Base-by-base conservation (phyloP, 2,329 filamentous ascomycete species). In the Amesomyces nigricolor region DNA sequence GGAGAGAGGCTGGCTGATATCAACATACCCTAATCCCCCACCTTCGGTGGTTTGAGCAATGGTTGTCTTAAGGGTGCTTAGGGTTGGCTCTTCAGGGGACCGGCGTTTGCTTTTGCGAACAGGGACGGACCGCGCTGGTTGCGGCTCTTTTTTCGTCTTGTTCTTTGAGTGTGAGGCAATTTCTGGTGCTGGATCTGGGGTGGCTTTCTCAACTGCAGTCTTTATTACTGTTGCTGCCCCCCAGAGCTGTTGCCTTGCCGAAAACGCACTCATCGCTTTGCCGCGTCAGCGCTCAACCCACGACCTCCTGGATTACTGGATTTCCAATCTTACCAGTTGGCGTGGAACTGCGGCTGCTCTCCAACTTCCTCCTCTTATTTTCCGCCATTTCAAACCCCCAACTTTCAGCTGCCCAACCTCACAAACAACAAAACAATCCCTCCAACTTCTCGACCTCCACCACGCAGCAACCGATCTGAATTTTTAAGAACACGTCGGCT, bases 251-350 rank as follows among this genome's bases (percentile, higher is more conserved):
- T 71, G 71, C 2, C 74, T 68, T 37, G 75, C 65, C 19, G 75
- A 73, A 64, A 76, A 75, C 17, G 75, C 75, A 63, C 74, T 77
- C 68, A 75, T 53, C 4, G 54, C 61, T 62, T 26, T 17, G 22
- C 14, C 9, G 35, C 30, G 56, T 60, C 47, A 59, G 56, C 47
- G 26, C n/a, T 19, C 9, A 42, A 40, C 16, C 17, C 17, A 2
- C 5, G 19, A 22, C 19, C 8, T 17, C 17, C 38, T 54, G 39
- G 40, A 37, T 7, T 17, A 8, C 26, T 39, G 16, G 22, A 6
- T 26, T 22, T 17, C 49, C 7, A 46, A 38, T 43, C 57, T 44
- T 62, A 63, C 62, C 51, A 13, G 53, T 56, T 19, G 58, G 54
- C 22, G 58, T 58, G 16, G 60, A 54, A 49, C 38, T 53, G 35